phyloP scores from a whole-genome alignment of 2,329 filamentous ascomycete species.

The Aspergillus ruber region DNA sequence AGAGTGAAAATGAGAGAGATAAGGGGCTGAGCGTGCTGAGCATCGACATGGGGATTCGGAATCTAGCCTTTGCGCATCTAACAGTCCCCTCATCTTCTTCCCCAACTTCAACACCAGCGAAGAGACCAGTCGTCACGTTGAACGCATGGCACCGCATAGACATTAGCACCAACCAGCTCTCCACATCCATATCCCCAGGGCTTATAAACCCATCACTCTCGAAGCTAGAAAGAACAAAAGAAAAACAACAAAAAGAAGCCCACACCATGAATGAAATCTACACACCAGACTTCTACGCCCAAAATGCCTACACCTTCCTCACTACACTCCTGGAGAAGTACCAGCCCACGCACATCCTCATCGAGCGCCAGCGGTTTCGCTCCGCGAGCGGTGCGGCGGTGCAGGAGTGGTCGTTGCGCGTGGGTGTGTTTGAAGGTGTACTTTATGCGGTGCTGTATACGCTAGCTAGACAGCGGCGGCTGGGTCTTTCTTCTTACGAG shows the following conservation, averaged over 20 bases:
- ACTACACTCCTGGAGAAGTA: conserved; percentile 44
- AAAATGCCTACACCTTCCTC: conserved; percentile 51
- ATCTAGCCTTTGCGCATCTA: conserved; percentile 67
- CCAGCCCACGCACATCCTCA: conserved; percentile 62
- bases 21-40: conserved; percentile 55
- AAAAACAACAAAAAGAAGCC: neutral
- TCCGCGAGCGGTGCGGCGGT: conserved; percentile 59
- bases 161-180: conserved; percentile 9
- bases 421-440: conserved; percentile 78
- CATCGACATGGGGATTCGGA: conserved; percentile 79
- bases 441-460: conserved; percentile 63
- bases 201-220: neutral
- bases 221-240: no score
- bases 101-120: neutral
- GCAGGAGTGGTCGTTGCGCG: conserved; percentile 74
- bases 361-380: conserved; percentile 61
- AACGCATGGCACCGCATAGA: conserved; percentile 39
- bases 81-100: conserved; percentile 20
- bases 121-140: conserved; percentile 15
- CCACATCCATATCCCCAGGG: neutral
- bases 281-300: conserved; percentile 46
- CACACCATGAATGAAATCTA: conserved; percentile 4
- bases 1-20: neutral
- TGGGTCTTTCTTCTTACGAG: neutral
- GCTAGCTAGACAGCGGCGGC: conserved; percentile 41